Evolutionary conservation across 169 alveolate species (phyloP).

Genomic region (Fabrea salina): DNA sequence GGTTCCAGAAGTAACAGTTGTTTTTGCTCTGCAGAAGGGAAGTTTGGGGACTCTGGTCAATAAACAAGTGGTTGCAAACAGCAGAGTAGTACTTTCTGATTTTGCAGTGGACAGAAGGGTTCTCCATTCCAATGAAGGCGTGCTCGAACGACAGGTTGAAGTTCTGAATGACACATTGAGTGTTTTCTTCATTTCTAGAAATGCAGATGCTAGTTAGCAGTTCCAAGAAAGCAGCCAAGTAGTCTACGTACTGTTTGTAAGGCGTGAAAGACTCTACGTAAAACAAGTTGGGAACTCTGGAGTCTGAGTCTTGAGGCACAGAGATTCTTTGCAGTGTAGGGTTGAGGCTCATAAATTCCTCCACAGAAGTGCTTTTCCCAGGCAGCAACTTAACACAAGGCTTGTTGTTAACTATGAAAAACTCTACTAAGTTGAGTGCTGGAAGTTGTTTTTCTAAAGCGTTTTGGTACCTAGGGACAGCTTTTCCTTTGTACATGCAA

Average conservation of each 20-base stretch:
- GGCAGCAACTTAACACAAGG: background rate
- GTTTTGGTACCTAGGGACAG: conserved; percentile 6
- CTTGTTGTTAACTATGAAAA: background rate
- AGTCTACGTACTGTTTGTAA: background rate
- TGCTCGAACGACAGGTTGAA: background rate
- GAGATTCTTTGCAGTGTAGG: background rate
- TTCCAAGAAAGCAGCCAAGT: background rate
- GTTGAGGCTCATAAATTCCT: background rate
- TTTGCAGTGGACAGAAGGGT: conserved; percentile 21
- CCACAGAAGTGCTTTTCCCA: background rate
- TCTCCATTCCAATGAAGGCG: background rate
- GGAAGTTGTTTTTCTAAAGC: background rate
- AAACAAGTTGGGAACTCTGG: background rate
- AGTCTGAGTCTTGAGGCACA: background rate
- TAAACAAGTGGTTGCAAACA: background rate
- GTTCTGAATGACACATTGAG: background rate
- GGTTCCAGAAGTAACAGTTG: conserved; percentile 6
- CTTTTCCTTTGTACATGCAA: background rate
- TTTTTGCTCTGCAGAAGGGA: background rate
- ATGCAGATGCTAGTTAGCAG: background rate
- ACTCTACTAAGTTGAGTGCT: background rate
- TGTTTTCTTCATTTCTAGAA: conserved; percentile 14
- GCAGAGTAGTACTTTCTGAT: background rate
- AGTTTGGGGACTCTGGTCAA: background rate
- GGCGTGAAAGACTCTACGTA: background rate